These are phyloP conservation scores for Setaria italica DNA, from an alignment of 202 grass and related monocot species.

Conservation along the genomic window DNA sequence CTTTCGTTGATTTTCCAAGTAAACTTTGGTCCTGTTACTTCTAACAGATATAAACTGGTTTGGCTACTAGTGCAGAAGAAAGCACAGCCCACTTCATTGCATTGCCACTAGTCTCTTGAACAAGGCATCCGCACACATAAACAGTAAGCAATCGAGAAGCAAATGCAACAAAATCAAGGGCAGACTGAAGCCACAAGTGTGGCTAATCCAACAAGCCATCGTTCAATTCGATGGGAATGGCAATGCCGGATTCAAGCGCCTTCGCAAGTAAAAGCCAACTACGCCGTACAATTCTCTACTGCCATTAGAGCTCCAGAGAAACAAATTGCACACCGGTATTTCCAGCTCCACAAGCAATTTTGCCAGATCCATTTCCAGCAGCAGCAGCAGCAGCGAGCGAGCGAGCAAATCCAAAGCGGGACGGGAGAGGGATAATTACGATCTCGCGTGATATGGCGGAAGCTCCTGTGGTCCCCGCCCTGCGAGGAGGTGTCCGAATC, in stretches of 20 bases:
- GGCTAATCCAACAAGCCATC: constrained; percentile 2
- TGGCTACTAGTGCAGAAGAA: constrained; percentile 6
- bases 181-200: constrained; percentile 6
- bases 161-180: constrained; percentile 16
- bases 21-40: constrained; percentile 16
- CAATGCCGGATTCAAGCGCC: constrained; percentile 38
- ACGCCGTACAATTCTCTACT: background rate
- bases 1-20: constrained; percentile 4
- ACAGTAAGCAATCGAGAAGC: constrained; percentile 1
- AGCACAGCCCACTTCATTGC: constrained; percentile 4
- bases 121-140: constrained; percentile 3
- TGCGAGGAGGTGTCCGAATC: constrained; percentile 78
- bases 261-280: constrained; percentile 15
- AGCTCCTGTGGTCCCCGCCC: constrained; percentile 62
- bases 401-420: constrained; percentile 37
- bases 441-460: constrained; percentile 82
- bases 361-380: constrained; percentile 47
- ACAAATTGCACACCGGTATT: constrained; percentile 3
- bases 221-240: constrained; percentile 25
- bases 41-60: constrained; percentile 36
- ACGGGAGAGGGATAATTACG: constrained; percentile 51
- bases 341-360: constrained; percentile 32
- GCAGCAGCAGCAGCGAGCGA: background rate
- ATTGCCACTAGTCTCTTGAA: constrained; percentile 3
- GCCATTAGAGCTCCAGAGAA: constrained; percentile 17